phyloP scores from a whole-genome alignment of 306 rosid genomes.

The Lotus japonicus region DNA sequence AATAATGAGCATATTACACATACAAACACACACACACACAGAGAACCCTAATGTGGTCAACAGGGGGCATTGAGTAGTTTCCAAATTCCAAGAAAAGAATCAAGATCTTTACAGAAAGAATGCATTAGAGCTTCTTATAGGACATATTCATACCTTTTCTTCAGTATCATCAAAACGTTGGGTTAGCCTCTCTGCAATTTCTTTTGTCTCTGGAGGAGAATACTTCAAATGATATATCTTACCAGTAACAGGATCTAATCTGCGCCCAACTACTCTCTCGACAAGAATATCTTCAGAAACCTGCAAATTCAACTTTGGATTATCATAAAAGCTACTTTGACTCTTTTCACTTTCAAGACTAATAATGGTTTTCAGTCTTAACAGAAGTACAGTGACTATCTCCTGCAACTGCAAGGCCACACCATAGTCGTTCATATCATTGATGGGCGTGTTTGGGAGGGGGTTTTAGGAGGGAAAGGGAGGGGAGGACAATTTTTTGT shows the following conservation, averaged over 20 bases:
- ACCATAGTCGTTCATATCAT: neutral
- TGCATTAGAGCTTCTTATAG: neutral
- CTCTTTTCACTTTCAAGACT: neutral
- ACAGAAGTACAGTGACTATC: neutral
- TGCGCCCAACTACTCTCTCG: conserved; percentile 90
- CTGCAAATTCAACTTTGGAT: conserved; percentile 35
- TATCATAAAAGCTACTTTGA: neutral
- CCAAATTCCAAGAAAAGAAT: neutral
- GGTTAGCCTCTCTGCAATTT: conserved; percentile 81
- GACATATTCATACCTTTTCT: conserved; percentile 54
- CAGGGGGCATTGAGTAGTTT: neutral
- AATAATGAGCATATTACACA: neutral
- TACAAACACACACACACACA: neutral
- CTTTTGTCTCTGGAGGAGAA: conserved; percentile 80
- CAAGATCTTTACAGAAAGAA: neutral
- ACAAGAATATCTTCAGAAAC: conserved; percentile 82
- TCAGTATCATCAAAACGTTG: conserved; percentile 93
- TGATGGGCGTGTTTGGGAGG: neutral
- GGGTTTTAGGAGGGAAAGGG: too few relatives aligned
- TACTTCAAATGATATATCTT: conserved; percentile 88
- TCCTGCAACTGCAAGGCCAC: conserved; percentile 3
- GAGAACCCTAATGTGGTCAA: neutral
- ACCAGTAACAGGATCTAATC: conserved; percentile 89
- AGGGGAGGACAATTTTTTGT: too few relatives aligned
- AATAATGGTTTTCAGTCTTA: neutral